Evolutionary conservation across 306 rosid genomes (phyloP).

Genomic region (Medicago lupulina): DNA sequence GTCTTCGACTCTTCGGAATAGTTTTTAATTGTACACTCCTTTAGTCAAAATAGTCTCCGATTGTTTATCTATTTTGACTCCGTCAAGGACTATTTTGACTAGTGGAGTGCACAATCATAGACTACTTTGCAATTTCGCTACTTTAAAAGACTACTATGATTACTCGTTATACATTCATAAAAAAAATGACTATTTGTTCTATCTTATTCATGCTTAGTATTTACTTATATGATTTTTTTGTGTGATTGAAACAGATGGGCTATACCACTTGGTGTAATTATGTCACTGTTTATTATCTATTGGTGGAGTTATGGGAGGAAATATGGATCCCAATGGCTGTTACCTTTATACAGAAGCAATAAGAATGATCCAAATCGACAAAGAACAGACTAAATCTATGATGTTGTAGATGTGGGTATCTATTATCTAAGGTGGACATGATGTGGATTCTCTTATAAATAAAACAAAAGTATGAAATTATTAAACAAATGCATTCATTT

Average conservation of each 20-base stretch:
- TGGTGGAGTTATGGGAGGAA: slow-evolving; percentile 90
- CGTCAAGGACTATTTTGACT: too few species aligned
- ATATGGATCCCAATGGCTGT: slow-evolving; percentile 67
- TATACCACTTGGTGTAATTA: slow-evolving; percentile 66
- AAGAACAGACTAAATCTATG: slow-evolving; percentile 66
- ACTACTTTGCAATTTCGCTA: too few species aligned
- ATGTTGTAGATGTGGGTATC: slow-evolving; percentile 10
- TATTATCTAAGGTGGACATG: too few species aligned
- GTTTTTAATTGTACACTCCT: too few species aligned
- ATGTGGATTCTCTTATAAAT: too few species aligned
- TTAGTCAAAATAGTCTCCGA: too few species aligned
- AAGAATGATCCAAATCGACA: slow-evolving; percentile 62
- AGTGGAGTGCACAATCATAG: too few species aligned
- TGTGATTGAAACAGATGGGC: slow-evolving; percentile 80
- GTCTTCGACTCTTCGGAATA: too few species aligned
- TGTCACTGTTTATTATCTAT: slow-evolving; percentile 62
- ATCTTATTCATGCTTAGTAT: neutral
- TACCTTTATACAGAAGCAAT: slow-evolving; percentile 69
- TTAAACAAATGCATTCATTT: neutral
- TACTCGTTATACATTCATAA: too few species aligned
- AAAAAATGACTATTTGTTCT: too few species aligned
- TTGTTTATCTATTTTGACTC: too few species aligned
- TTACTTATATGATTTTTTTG: slow-evolving; percentile 6
- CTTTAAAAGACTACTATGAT: too few species aligned
- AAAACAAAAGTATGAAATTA: neutral